Evolutionary conservation across 1,139 yeast genomes (phyloP).

Genomic region (Geotrichum phurueaensis): DNA sequence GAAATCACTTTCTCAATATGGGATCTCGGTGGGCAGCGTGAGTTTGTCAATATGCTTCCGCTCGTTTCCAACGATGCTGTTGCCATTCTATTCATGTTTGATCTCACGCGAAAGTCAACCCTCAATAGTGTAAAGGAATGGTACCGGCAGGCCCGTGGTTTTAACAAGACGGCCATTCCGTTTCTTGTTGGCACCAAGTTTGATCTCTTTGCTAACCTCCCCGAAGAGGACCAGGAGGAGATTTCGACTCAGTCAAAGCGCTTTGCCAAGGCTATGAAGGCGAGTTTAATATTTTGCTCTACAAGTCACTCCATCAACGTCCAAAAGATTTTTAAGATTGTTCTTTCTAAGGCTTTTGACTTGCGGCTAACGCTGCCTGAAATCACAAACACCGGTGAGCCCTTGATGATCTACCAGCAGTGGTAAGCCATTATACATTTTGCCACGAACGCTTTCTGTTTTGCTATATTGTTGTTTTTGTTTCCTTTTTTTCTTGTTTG

Average conservation of each 20-base stretch:
- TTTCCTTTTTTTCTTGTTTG: not conserved
- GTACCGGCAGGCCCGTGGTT: slow-evolving; percentile 90
- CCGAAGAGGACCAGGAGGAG: slow-evolving; percentile 77
- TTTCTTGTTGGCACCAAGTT: slow-evolving; percentile 90
- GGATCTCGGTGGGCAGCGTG: slow-evolving; percentile 97
- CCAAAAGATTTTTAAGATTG: slow-evolving; percentile 88
- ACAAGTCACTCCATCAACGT: slow-evolving; percentile 90
- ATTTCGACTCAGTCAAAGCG: slow-evolving; percentile 79
- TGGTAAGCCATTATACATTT: slow-evolving; percentile 24
- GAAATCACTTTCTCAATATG: slow-evolving; percentile 88
- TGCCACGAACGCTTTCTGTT: not conserved
- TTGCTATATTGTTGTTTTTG: not conserved
- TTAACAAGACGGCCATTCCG: slow-evolving; percentile 86
- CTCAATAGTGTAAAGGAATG: slow-evolving; percentile 85
- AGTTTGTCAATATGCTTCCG: slow-evolving; percentile 94
- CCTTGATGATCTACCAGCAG: slow-evolving; percentile 62
- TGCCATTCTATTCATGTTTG: slow-evolving; percentile 88
- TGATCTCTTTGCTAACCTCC: slow-evolving; percentile 67
- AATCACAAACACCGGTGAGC: slow-evolving; percentile 78
- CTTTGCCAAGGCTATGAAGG: slow-evolving; percentile 87
- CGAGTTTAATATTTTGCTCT: slow-evolving; percentile 85
- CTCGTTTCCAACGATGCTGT: slow-evolving; percentile 91
- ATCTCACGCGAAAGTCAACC: slow-evolving; percentile 80
- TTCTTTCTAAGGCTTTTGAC: slow-evolving; percentile 88
- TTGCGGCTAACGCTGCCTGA: slow-evolving; percentile 79